A percentile compares a stretch with the other conserved stretches of the same genome.
Evolutionary conservation across 2,329 filamentous ascomycete species (phyloP).

Genomic region (Zelopaecilomyces penicillatus): DNA sequence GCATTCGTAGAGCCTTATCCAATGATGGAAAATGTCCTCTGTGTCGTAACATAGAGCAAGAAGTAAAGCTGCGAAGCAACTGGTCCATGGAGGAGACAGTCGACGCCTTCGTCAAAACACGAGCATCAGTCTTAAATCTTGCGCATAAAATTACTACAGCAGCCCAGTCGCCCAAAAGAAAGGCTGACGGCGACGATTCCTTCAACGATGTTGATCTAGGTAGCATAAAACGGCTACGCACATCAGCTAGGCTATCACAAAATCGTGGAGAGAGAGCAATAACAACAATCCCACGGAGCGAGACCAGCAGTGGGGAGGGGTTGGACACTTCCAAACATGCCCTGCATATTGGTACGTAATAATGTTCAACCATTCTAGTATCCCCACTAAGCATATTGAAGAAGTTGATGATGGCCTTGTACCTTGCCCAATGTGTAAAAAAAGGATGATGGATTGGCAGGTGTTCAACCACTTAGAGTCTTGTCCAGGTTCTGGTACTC

Average conservation of each 20-base stretch:
- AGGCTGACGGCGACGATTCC: constrained; percentile 27
- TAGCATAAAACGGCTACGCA: constrained; percentile 42
- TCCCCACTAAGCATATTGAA: too few species aligned
- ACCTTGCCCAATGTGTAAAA: constrained; percentile 72
- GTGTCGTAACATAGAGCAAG: constrained; percentile 72
- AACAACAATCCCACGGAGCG: constrained; percentile 1
- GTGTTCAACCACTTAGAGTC: constrained; percentile 78
- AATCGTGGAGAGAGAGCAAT: constrained; percentile 27
- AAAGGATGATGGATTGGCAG: constrained; percentile 67
- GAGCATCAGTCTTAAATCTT: constrained; percentile 54
- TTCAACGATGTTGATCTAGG: constrained; percentile 19
- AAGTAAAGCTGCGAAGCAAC: constrained; percentile 76
- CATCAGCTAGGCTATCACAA: constrained; percentile 41
- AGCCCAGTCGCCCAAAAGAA: constrained; percentile 42
- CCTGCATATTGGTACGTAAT: constrained; percentile 19
- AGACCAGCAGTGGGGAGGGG: constrained; percentile 12
- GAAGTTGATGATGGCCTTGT: constrained; percentile 74
- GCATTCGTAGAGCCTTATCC: constrained; percentile 79
- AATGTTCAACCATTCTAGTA: too few species aligned
- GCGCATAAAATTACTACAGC: constrained; percentile 36
- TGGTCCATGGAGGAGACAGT: constrained; percentile 80
- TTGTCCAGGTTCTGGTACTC: constrained; percentile 36
- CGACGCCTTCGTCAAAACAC: constrained; percentile 61
- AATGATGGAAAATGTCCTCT: constrained; percentile 81
- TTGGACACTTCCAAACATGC: constrained; percentile 23